Evolutionary conservation across 768 basidiomycete genomes (phyloP), one percentile per base, ranked within the genome.

Genomic region (Podaxis sp.): DNA sequence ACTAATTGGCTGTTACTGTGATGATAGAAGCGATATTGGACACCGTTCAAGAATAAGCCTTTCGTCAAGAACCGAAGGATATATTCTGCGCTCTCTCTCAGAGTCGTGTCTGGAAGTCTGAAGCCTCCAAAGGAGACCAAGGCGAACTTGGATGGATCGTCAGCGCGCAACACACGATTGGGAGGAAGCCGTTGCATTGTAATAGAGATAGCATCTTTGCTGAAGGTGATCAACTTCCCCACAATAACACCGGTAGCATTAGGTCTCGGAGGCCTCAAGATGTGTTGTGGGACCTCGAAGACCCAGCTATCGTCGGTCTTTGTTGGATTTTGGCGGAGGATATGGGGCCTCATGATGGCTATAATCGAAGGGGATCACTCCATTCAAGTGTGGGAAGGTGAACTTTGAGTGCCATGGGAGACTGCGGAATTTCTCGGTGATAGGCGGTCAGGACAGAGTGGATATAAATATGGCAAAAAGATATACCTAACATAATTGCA

Each of bases 1-100:
- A 87, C 87, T 69, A 89, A 67, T 65, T 90, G 88, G 64, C 86
- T 89, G 68, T 89, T 88, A 46, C 88, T 88, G 63, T 90, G 88
- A 61, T 85, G 84, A 63, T 87, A 89, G 69, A 89, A 89, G 2
- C 87, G 82, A 69, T 88, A 88, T 65, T 88, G 84, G 0, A 80
- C 71, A 0, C 77, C 79, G 64, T 89, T 88, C 66, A 88, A 67
- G 66, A 81, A 82, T 1, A 90, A 62, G 0, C 88, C 88, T 0
- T 76, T 73, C 63, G 79, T 81, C 71, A 88, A 76, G 64, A 89
- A 69, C 36, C 84, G 77, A 19, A 74, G 67, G 49, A 88, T 82
- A 66, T 89, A 89, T 12, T 88, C 86, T 52, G 78, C 72, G 4
- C 79, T 80, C 26, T 76, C 78, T 33, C 75, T 77, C 28, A 84